Evolutionary conservation across 2,329 filamentous ascomycete genomes (phyloP).

Genomic region (Venturia aucupariae): DNA sequence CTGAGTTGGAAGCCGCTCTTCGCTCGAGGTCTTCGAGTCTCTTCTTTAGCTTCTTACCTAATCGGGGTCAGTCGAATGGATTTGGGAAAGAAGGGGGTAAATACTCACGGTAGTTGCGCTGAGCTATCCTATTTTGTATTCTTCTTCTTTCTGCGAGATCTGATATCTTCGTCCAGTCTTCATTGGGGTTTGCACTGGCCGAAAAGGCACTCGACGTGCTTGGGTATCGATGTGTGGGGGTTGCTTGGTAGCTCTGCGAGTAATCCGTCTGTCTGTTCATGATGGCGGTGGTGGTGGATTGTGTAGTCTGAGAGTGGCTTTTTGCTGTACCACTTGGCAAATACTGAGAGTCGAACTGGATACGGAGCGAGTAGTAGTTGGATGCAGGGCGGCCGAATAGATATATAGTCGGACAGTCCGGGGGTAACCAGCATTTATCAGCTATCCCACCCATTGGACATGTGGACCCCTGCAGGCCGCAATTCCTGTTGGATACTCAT

Average conservation of each 20-base stretch:
- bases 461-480: slow-evolving; percentile 5
- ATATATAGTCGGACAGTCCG: slow-evolving; percentile 6
- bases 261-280: slow-evolving; percentile 39
- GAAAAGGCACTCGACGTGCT: slow-evolving; percentile 92
- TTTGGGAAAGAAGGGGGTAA: not conserved
- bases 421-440: slow-evolving; percentile 4
- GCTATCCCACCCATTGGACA: slow-evolving; percentile 1
- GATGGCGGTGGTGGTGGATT: slow-evolving; percentile 12
- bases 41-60: slow-evolving; percentile 89
- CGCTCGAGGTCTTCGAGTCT: slow-evolving; percentile 77
- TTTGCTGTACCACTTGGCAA: not conserved
- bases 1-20: slow-evolving; percentile 56
- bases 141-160: slow-evolving; percentile 87
- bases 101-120: slow-evolving; percentile 85
- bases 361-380: not conserved
- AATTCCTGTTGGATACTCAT: not conserved
- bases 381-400: slow-evolving; percentile 2
- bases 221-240: slow-evolving; percentile 53
- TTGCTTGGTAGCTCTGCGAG: slow-evolving; percentile 25
- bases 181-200: slow-evolving; percentile 86
- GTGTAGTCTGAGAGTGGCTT: not conserved
- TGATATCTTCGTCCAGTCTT: slow-evolving; percentile 99
- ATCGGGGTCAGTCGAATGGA: slow-evolving; percentile 19
- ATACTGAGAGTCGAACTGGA: not conserved
- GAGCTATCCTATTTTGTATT: slow-evolving; percentile 96